Evolutionary conservation across 306 rosid species (phyloP).

Genomic region (Quercus alba): DNA sequence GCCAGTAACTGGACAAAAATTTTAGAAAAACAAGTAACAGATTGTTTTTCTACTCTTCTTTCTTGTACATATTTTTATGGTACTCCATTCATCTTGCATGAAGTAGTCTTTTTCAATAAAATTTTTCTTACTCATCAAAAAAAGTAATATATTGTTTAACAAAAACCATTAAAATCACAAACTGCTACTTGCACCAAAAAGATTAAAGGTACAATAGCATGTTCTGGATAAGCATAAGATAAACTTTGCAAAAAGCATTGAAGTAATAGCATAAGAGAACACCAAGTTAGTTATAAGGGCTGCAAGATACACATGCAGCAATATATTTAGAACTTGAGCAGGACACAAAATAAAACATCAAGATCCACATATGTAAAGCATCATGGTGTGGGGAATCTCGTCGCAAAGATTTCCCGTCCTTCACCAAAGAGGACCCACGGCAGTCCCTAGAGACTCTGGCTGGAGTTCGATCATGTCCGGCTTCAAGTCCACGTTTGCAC

Average conservation of each 20-base stretch:
- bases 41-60: too few relatives aligned
- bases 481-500: conserved; percentile 44
- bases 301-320: conserved; percentile 77
- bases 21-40: too few relatives aligned
- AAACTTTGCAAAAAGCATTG: conserved; percentile 1
- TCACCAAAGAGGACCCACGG: conserved; percentile 73
- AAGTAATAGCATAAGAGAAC: conserved; percentile 33
- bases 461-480: conserved; percentile 45
- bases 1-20: too few relatives aligned
- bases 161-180: background rate
- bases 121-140: background rate
- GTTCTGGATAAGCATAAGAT: conserved; percentile 2
- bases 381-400: conserved; percentile 85
- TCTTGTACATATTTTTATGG: too few relatives aligned
- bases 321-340: conserved; percentile 44
- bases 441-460: conserved; percentile 67
- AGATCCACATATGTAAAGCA: conserved; percentile 88
- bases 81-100: too few relatives aligned
- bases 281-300: conserved; percentile 80
- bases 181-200: background rate
- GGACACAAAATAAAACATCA: conserved; percentile 73
- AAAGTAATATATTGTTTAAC: too few relatives aligned
- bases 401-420: conserved; percentile 69
- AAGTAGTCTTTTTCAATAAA: too few relatives aligned
- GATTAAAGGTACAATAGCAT: background rate